Base-by-base conservation (phyloP, 1,284 basidiomycete species). In the Uromyces viciae-fabae region DNA sequence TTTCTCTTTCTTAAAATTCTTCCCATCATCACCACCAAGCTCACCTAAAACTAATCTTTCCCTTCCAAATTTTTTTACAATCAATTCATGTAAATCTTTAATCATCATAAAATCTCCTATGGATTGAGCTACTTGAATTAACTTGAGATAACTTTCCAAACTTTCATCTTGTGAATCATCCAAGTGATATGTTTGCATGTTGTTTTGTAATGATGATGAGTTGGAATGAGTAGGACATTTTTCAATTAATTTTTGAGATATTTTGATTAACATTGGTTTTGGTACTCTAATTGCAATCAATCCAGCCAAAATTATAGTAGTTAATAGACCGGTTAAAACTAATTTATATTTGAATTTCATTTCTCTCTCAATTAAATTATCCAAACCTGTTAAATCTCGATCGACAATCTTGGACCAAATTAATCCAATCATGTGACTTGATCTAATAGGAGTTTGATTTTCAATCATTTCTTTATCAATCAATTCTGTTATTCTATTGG, bases 231-330 rank as follows among this genome's bases (percentile, higher is more conserved):
- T 75, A 2, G 73, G 73, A 75, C 73, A 43, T 19, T 78, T 40
- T 11, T 78, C 75, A 33, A 78, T 54, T 9, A 78, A 22, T 66
- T 69, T 64, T 58, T 78, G 75, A 43, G 75, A 78, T 19, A 78
- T 46, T n/a, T 40, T 68, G 66, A 78, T 66, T 31, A 78, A 25
- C 3, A 78, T 78, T 9, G 64, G 66, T 58, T 79, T 56, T 52
- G 77, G 68, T 17, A 42, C 42, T 3, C 77, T 52, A 22, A 58
- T 71, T 25, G 77, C 68, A 31, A 79, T 68, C 33, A 79, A 40
- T 11, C 52, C 68, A 28, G 40, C 52, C 19, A 79, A 46, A 19
- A 79, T 68, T 25, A 79, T 71, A 15, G 62, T 72, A 14, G 68
- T 72, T 3, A 79, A 33, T 1, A 79, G 52, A 43, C 77, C 77